Conservation (phyloP, 805 yeast species). For the Komagataella ulmi region DNA sequence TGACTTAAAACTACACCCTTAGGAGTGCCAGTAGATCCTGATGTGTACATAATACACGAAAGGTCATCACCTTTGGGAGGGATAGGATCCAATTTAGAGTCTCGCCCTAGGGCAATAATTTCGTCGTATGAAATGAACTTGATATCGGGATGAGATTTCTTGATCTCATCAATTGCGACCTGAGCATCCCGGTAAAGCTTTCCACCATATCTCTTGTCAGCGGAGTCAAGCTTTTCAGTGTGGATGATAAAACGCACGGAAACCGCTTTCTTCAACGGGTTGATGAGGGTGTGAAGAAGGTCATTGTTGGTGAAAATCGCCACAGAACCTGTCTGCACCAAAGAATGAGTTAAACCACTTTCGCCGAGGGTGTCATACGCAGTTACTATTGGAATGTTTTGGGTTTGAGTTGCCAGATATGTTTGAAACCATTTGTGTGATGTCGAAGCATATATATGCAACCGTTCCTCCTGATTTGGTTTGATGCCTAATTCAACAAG, state of each 20-base stretch:
- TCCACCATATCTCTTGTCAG: conserved; percentile 55
- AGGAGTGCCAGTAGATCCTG: conserved; percentile 79
- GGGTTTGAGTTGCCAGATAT: conserved; percentile 66
- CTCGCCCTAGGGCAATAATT: conserved; percentile 46
- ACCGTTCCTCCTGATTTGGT: conserved; percentile 43
- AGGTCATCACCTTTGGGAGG: conserved; percentile 45
- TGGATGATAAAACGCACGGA: conserved; percentile 60
- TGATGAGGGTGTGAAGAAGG: conserved; percentile 50
- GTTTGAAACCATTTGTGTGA: conserved; percentile 86
- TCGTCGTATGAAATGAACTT: conserved; percentile 54
- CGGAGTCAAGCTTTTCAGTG: conserved; percentile 42
- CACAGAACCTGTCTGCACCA: conserved; percentile 65
- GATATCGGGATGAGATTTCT: conserved; percentile 65
- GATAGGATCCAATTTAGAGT: conserved; percentile 22
- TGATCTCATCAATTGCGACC: conserved; percentile 44
- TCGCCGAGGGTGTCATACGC: conserved; percentile 95
- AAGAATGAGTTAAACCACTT: conserved; percentile 73
- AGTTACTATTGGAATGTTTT: conserved; percentile 77
- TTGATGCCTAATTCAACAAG: conserved; percentile 57
- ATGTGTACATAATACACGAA: conserved; percentile 76
- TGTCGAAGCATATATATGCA: conserved; percentile 83
- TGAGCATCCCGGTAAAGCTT: conserved; percentile 42
- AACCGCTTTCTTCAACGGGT: conserved; percentile 55
- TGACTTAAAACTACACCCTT: conserved; percentile 70
- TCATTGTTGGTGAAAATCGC: conserved; percentile 80